Percentiles rank a stretch among this genome's conserved stretches.
Evolutionary conservation across 495 filamentous ascomycete species (phyloP).

Genomic region (Patellaria atrata): DNA sequence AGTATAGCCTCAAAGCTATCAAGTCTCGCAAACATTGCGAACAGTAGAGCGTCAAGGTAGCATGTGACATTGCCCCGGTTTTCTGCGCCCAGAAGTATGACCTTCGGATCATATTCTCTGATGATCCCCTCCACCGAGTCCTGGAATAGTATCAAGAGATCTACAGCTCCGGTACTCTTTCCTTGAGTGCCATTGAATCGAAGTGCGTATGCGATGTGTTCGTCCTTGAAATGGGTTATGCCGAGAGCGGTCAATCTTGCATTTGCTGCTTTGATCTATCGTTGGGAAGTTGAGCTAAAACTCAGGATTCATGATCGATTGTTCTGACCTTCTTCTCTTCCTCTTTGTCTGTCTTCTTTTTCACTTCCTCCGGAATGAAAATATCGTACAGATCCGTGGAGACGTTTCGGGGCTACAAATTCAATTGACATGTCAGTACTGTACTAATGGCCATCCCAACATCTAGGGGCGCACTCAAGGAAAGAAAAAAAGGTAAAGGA

Average conservation of each 20-base stretch:
- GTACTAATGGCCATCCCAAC: too few species aligned
- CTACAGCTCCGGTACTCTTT: conserved; percentile 62
- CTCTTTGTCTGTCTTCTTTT: conserved; percentile 34
- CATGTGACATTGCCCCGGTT: conserved; percentile 81
- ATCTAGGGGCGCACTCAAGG: too few species aligned
- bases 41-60: conserved; percentile 82
- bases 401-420: conserved; percentile 26
- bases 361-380: conserved; percentile 40
- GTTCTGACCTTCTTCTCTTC: conserved; percentile 35
- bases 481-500: too few species aligned
- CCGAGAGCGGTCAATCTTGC: conserved; percentile 38
- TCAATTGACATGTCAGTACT: too few species aligned
- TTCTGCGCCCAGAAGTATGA: conserved; percentile 68
- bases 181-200: conserved; percentile 47
- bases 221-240: conserved; percentile 39
- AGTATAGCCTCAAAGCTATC: conserved; percentile 86
- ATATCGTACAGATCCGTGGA: conserved; percentile 35
- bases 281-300: too few species aligned
- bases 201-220: conserved; percentile 60
- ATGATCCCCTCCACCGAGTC: conserved; percentile 72
- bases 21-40: conserved; percentile 88
- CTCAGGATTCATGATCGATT: too few species aligned
- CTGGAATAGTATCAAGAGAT: conserved; percentile 59
- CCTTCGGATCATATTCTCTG: conserved; percentile 49
- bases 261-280: conserved; percentile 42